Evolutionary conservation across 352 stramenopile species (phyloP).

Genomic region (Pythium periplocum): DNA sequence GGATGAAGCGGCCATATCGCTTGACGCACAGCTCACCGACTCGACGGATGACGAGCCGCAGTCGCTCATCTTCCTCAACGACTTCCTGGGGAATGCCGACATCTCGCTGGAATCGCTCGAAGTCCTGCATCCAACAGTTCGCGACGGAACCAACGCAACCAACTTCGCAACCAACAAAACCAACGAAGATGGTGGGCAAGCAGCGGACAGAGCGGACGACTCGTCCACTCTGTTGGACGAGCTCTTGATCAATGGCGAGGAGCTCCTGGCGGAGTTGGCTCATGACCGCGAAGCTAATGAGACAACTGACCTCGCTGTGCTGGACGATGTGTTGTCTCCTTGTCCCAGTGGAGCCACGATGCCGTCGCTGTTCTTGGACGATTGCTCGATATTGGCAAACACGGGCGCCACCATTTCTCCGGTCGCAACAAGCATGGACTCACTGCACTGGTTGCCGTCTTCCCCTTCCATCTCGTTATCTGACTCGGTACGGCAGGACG

Average conservation of each 20-base stretch:
- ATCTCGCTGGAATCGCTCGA: conserved; percentile 17
- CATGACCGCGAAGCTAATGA: conserved; percentile 20
- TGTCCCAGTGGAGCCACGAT: conserved; percentile 28
- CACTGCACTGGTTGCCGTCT: no score
- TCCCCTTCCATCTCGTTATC: conserved; percentile 6
- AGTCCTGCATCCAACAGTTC: not conserved
- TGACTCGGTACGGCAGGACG: conserved; percentile 6
- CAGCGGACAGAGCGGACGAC: conserved; percentile 8
- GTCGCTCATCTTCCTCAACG: conserved; percentile 24
- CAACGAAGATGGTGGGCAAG: not conserved
- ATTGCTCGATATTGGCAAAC: conserved; percentile 25
- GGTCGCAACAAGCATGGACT: conserved; percentile 21
- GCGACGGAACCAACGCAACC: conserved; percentile 1
- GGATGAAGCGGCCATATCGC: not conserved
- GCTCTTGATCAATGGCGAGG: conserved; percentile 50
- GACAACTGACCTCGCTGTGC: conserved; percentile 12
- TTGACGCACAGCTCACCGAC: no score
- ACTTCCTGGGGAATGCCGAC: conserved; percentile 20
- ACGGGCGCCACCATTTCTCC: conserved; percentile 30
- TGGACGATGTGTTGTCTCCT: conserved; percentile 40
- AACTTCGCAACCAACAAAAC: not conserved
- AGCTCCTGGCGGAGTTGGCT: conserved; percentile 49
- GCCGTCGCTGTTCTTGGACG: conserved; percentile 23
- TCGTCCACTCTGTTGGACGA: conserved; percentile 22
- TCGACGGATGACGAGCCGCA: not conserved